Evolutionary conservation across 352 stramenopile species (phyloP).

Genomic region (Globisporangium orthogonon): DNA sequence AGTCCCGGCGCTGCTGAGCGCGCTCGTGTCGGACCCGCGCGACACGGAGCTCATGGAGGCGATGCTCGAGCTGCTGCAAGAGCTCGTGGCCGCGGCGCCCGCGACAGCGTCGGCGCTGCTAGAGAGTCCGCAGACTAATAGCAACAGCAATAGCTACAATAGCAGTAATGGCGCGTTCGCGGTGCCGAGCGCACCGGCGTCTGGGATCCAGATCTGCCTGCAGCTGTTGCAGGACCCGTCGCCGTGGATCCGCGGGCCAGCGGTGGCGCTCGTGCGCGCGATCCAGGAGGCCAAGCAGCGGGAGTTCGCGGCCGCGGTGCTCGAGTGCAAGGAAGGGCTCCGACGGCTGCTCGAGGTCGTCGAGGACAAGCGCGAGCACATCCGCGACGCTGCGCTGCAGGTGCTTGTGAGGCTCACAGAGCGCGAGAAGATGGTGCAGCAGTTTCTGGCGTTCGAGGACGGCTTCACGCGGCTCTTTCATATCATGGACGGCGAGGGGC

Average conservation of each 20-base stretch:
- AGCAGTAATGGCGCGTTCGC: neutral
- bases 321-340: conserved; percentile 66
- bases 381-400: conserved; percentile 65
- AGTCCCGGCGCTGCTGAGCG: conserved; percentile 48
- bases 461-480: conserved; percentile 67
- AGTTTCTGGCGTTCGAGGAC: conserved; percentile 81
- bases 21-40: conserved; percentile 62
- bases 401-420: conserved; percentile 65
- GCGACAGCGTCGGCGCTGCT: conserved; percentile 35
- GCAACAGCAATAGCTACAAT: conserved; percentile 1
- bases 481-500: conserved; percentile 66
- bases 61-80: conserved; percentile 71
- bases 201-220: conserved; percentile 56
- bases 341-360: conserved; percentile 66
- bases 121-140: conserved; percentile 10
- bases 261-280: conserved; percentile 45
- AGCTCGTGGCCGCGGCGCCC: conserved; percentile 32
- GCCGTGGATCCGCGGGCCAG: conserved; percentile 72
- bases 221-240: conserved; percentile 71
- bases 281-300: conserved; percentile 50
- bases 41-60: conserved; percentile 84
- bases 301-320: conserved; percentile 35
- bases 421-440: conserved; percentile 63
- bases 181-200: conserved; percentile 11
- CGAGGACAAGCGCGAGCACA: conserved; percentile 75